phyloP scores from a whole-genome alignment of 2,329 filamentous ascomycete species.

The Fusarium sp. region DNA sequence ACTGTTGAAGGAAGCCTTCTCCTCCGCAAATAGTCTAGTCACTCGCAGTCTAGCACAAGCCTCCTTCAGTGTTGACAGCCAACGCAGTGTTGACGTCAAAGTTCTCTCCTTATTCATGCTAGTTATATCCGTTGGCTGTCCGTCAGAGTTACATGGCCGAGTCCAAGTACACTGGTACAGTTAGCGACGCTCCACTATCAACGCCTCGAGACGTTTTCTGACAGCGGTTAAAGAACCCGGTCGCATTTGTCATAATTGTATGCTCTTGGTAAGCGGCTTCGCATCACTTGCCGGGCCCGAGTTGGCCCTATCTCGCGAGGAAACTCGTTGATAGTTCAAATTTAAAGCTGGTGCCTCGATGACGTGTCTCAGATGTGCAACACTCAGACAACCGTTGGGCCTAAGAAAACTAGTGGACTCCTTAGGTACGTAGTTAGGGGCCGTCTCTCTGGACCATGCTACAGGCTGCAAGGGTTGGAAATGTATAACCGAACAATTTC shows the following conservation, averaged over 20 bases:
- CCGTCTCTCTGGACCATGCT: background rate
- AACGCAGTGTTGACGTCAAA: slow-evolving; percentile 7
- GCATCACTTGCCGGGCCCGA: no score
- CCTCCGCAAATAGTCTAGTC: slow-evolving; percentile 14
- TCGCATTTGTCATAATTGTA: no score
- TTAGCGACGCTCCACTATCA: background rate
- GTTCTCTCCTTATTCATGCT: background rate
- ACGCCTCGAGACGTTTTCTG: background rate
- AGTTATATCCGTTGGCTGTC: slow-evolving; percentile 23
- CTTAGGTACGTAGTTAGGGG: background rate
- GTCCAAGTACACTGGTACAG: background rate
- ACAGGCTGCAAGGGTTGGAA: no score
- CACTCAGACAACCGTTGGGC: slow-evolving; percentile 35
- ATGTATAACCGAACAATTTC: no score
- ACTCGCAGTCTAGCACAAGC: slow-evolving; percentile 1
- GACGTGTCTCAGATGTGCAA: slow-evolving; percentile 40
- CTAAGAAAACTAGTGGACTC: slow-evolving; percentile 11
- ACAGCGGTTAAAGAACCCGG: no score
- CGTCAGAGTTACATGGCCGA: slow-evolving; percentile 13
- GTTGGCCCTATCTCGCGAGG: no score
- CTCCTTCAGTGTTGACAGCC: slow-evolving; percentile 12
- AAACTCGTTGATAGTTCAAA: background rate
- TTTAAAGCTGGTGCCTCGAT: slow-evolving; percentile 11
- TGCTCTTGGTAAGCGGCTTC: no score
- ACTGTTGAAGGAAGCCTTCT: slow-evolving; percentile 13